A percentile compares a stretch with the other conserved stretches of the same genome.
phyloP scores from a whole-genome alignment of 148 eudicot genomes.

The Euryodendron excelsum region DNA sequence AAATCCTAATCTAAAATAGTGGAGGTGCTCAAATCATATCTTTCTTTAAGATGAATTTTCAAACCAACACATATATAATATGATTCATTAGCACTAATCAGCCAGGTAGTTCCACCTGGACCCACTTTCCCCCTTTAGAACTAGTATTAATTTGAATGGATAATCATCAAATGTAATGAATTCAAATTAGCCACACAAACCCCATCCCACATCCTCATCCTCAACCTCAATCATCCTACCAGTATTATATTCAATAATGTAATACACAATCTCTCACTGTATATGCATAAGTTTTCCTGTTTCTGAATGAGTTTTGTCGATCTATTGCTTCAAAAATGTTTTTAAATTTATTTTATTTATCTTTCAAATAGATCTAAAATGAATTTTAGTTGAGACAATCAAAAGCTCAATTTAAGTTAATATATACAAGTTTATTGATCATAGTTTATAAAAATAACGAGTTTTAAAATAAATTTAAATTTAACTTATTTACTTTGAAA shows the following conservation, averaged over 20 bases:
- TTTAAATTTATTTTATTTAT: no score
- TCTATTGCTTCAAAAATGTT: no score
- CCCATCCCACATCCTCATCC: conserved; percentile 18
- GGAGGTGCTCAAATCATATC: conserved; percentile 22
- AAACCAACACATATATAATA: not conserved
- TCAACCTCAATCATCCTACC: conserved; percentile 24
- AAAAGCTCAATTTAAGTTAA: no score
- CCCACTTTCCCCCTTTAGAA: conserved; percentile 21
- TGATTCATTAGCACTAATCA: conserved; percentile 6
- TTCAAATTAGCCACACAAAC: conserved; percentile 18
- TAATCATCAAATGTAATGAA: conserved; percentile 20
- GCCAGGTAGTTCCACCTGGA: conserved; percentile 39
- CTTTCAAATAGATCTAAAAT: no score
- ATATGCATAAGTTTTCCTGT: no score
- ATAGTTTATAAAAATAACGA: no score
- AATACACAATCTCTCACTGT: not conserved
- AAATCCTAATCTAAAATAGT: no score
- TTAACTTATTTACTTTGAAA: no score
- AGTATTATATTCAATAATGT: not conserved
- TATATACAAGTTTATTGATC: no score
- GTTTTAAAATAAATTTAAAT: no score
- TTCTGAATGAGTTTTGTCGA: no score
- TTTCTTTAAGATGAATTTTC: not conserved
- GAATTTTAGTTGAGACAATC: no score
- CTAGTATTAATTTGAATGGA: conserved; percentile 9